Percentiles rank a stretch among this genome's conserved stretches.
Evolutionary conservation across 2,329 filamentous ascomycete species (phyloP).

Genomic region (Fusarium longipes): DNA sequence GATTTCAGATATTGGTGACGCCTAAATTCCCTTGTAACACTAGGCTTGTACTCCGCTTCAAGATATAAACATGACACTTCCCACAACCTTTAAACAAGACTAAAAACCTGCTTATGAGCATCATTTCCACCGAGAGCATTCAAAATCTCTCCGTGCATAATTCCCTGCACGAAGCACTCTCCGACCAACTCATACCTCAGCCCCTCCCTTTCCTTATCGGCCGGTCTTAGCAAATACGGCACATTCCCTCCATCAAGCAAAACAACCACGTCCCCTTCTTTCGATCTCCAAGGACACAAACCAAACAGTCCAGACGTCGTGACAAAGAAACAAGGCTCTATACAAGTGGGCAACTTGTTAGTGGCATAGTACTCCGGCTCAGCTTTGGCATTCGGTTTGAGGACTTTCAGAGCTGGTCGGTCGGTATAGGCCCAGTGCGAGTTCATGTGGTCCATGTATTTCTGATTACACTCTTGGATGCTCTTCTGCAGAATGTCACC

Average conservation of each 20-base stretch:
- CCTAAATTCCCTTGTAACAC: no score
- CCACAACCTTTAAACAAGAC: background rate
- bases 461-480: background rate
- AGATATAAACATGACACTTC: no score
- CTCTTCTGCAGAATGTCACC: background rate
- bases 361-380: constrained; percentile 2
- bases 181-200: constrained; percentile 14
- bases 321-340: constrained; percentile 25
- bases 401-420: background rate
- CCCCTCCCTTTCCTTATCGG: background rate
- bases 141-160: constrained; percentile 30
- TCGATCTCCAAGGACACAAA: constrained; percentile 29
- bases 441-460: constrained; percentile 25
- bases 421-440: constrained; percentile 19
- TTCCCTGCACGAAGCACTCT: constrained; percentile 28
- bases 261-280: constrained; percentile 20
- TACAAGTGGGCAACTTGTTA: constrained; percentile 4
- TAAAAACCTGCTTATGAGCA: background rate
- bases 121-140: background rate
- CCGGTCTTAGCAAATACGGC: constrained; percentile 18
- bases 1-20: no score
- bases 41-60: no score
- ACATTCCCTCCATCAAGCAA: constrained; percentile 29
- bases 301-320: constrained; percentile 14
- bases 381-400: background rate